Base-by-base conservation (phyloP, 1,139 yeast genomes). In the Yamadazyma conglobata region DNA sequence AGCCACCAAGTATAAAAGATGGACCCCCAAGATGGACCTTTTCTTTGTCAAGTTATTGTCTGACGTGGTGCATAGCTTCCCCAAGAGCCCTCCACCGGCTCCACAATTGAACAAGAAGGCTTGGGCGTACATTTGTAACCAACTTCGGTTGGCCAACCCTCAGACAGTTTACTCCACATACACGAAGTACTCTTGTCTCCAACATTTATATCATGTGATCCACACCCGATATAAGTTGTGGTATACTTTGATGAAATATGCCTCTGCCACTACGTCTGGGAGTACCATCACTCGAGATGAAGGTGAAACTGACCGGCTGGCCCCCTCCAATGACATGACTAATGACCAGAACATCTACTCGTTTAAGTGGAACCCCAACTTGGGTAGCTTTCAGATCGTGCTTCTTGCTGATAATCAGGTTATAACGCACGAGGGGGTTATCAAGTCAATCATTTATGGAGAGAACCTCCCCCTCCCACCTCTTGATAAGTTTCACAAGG, bases 1-100 rank as follows among this genome's bases (percentile, higher is more conserved):
- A 27, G 67, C 60, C 28, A 58, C 70, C 6, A 64, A 64, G 36
- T 64, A 64, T 43, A 54, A 60, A 28, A 36, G 70, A 40, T 64
- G 70, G 70, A 52, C 67, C 0, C 66, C 70, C 1, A 51, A 50
- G 24, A 64, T 64, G 70, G 70, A 64, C 37, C 64, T 57, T 35
- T 58, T 39, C 34, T 47, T 64, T 15, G 50, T 64, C 26, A 58
- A 54, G 32, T 41, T 64, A 13, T 44, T 64, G 10, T 52, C 62
- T 4, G 68, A 63, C 37, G 61, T 63, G 10, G 67, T 60, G 2
- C 69, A 62, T 40, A 56, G 63, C 33, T 61, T 45, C 37, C 57
- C 57, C 2, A 52, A 58, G 34, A 63, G 56, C 2, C 58, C 53
- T 0, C 54, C 48, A 11, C n/a, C n/a, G n/a, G 14, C 6, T 3